Evolutionary conservation across 306 rosid genomes (phyloP).

Genomic region (Morella rubra): DNA sequence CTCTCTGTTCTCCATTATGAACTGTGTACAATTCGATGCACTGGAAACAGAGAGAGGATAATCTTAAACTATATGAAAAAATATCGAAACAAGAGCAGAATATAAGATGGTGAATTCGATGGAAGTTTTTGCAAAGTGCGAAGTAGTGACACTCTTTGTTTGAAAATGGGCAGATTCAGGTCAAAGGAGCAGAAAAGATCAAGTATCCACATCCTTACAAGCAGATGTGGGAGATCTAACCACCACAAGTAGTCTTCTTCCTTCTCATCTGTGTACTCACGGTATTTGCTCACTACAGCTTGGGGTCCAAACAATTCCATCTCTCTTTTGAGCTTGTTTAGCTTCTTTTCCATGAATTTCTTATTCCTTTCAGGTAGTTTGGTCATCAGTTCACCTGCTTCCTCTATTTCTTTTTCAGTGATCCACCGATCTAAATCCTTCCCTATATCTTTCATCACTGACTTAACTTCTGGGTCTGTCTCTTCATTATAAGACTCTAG

Average conservation of each 20-base stretch:
- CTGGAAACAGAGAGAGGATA: constrained; percentile 42
- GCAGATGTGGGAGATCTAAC: constrained; percentile 78
- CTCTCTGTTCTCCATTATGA: constrained; percentile 63
- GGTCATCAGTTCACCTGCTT: constrained; percentile 74
- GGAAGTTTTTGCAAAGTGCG: constrained; percentile 18
- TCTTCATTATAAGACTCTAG: constrained; percentile 81
- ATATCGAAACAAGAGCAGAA: constrained; percentile 3
- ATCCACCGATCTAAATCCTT: constrained; percentile 94
- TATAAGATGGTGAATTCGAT: constrained; percentile 14
- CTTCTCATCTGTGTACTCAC: constrained; percentile 68
- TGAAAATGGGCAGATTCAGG: constrained; percentile 15
- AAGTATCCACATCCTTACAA: constrained; percentile 47
- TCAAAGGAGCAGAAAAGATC: constrained; percentile 20
- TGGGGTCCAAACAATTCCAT: constrained; percentile 97
- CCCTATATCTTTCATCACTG: constrained; percentile 74
- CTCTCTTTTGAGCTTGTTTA: constrained; percentile 83
- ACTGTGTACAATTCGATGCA: constrained; percentile 86
- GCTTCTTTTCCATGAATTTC: constrained; percentile 70
- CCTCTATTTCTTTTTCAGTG: constrained; percentile 84
- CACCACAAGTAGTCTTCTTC: constrained; percentile 98
- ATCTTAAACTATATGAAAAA: constrained; percentile 11
- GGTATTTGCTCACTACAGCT: constrained; percentile 90
- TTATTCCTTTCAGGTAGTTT: constrained; percentile 59
- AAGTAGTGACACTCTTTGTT: neutral
- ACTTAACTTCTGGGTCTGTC: constrained; percentile 81